phyloP scores from a whole-genome alignment of 2,329 filamentous ascomycete species.

The Aspergillus uvarum region DNA sequence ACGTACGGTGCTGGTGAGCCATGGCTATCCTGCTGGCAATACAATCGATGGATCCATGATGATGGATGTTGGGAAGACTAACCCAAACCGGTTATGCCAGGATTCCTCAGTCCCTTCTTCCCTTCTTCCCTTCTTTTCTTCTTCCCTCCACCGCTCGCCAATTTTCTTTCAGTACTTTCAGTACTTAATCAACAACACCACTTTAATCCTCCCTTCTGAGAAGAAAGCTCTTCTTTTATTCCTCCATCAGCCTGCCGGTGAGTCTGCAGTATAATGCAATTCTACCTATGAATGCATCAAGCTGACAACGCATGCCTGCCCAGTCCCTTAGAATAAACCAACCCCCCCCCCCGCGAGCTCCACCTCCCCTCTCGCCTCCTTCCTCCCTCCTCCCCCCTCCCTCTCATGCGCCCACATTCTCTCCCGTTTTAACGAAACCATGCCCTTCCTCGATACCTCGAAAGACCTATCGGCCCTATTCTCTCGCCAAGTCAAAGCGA shows the following conservation, averaged over 20 bases:
- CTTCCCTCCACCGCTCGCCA: no score
- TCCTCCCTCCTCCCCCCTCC: background rate
- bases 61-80: no score
- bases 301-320: constrained; percentile 1
- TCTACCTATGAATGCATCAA: background rate
- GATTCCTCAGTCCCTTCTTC: no score
- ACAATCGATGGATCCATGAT: no score
- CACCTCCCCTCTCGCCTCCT: background rate
- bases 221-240: background rate
- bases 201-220: no score
- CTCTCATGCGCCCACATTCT: background rate
- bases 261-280: background rate
- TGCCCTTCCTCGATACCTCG: constrained; percentile 67
- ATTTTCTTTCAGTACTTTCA: no score
- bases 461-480: constrained; percentile 75
- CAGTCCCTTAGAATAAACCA: background rate
- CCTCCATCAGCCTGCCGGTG: background rate
- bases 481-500: constrained; percentile 64
- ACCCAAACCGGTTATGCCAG: no score
- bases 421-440: constrained; percentile 32
- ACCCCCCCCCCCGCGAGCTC: background rate
- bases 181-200: background rate
- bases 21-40: no score
- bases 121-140: no score
- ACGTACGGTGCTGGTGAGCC: no score